Evolutionary conservation across 805 yeast genomes (phyloP), one percentile per base, ranked within the genome.

Genomic region (Pichia deserticola): DNA sequence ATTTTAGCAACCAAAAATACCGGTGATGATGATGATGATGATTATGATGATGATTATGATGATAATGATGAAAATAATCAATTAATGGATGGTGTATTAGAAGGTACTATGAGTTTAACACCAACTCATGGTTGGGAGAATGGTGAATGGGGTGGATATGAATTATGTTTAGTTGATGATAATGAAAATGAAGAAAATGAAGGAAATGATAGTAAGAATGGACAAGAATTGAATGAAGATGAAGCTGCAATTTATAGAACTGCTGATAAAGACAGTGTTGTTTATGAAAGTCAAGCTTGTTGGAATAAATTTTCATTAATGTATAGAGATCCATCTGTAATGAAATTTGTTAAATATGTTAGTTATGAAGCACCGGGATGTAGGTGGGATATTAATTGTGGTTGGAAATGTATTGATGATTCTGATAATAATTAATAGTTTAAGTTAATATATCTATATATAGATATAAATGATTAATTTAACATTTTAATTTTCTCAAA

Each of bases 141-240:
- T 35, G 95, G 95, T n/a, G 96, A 88, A 59, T 69, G 75, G 44
- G 99, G 99, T 36, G 99, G 97, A 2, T 93, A 95, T 67, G 97
- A 93, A 61, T 71, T 95, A 47, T 84, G 92, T 60, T 87, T 93
- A 95, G 71, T 75, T n/a, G 70, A 75, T 52, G 78, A 78, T 42
- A 73, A 68, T 2, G 74, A 66, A 1, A 74, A 64, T 5, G 74
- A 68, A 3, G 36, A 47, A 20, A 35, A 34, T 3, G 36, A 40
- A 5, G 40, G 10, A 1, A 11, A 33, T 28, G 50, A 45, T 12
- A 40, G 45, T 28, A 40, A 40, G 15, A 27, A 25, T 12, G 37
- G 45, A 11, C 35, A 43, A 25, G 55, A 48, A 12, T 49, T 64
- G 15, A 64, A 66, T 48, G 69, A 63, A 60, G 89, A 84, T 52